Conservation (phyloP, 768 basidiomycete species). For the Suillus bovinus region DNA sequence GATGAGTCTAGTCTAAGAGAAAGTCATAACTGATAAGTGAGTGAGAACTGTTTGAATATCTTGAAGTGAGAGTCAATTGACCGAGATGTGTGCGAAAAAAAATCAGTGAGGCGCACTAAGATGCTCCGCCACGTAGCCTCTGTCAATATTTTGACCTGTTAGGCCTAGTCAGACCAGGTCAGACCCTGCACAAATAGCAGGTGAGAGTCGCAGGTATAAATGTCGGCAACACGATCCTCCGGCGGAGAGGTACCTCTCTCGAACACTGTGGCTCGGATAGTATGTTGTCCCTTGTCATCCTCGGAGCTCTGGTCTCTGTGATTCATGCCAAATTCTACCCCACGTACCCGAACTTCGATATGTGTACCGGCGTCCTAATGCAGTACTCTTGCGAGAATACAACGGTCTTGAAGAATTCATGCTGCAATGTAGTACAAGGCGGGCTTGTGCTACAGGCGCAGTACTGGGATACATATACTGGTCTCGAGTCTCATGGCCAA, state of each 20-base stretch:
- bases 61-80: background rate
- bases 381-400: constrained; percentile 69
- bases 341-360: constrained; percentile 42
- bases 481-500: constrained; percentile 59
- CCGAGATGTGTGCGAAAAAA: background rate
- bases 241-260: constrained; percentile 5
- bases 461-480: constrained; percentile 73
- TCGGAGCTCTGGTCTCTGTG: constrained; percentile 15
- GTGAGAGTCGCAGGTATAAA: constrained; percentile 16
- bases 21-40: background rate
- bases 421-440: constrained; percentile 66
- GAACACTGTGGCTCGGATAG: constrained; percentile 1
- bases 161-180: background rate
- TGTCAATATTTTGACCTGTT: background rate
- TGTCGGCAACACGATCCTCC: background rate
- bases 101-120: background rate
- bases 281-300: constrained; percentile 17
- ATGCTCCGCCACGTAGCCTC: background rate
- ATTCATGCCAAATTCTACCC: constrained; percentile 17
- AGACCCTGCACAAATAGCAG: constrained; percentile 1
- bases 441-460: constrained; percentile 68
- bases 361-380: constrained; percentile 47
- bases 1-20: background rate
- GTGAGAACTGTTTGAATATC: background rate
- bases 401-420: constrained; percentile 54